Evolutionary conservation across 371 early-diverging fungal genomes (phyloP).

Genomic region (Mortierella sp.): DNA sequence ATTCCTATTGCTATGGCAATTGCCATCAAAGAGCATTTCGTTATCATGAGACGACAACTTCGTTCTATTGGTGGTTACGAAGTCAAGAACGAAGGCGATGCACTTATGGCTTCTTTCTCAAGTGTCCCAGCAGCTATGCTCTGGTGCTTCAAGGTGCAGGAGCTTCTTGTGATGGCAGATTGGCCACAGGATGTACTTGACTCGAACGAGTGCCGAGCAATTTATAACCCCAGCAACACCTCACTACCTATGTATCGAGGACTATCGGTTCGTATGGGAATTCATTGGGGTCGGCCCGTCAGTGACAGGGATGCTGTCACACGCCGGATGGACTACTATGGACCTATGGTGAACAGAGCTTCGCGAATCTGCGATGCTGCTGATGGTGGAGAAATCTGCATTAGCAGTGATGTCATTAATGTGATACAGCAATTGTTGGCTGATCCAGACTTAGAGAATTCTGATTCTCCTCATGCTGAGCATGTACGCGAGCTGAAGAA

Average conservation of each 20-base stretch:
- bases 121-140: constrained; percentile 86
- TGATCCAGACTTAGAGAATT: constrained; percentile 40
- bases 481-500: constrained; percentile 62
- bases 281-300: constrained; percentile 93
- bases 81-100: constrained; percentile 98
- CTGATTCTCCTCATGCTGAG: constrained; percentile 41
- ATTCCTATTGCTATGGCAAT: constrained; percentile 88
- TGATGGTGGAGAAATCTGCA: constrained; percentile 92
- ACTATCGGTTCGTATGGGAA: constrained; percentile 94
- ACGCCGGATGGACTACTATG: constrained; percentile 96
- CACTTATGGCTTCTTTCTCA: constrained; percentile 95
- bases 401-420: constrained; percentile 72
- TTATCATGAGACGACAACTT: constrained; percentile 85
- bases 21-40: constrained; percentile 91
- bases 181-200: constrained; percentile 94
- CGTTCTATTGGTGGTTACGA: constrained; percentile 93
- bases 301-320: constrained; percentile 93
- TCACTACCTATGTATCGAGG: constrained; percentile 84
- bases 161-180: constrained; percentile 83
- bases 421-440: constrained; percentile 59
- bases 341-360: constrained; percentile 92
- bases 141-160: constrained; percentile 93
- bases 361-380: constrained; percentile 89
- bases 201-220: constrained; percentile 81
- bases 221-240: constrained; percentile 62